Base-by-base conservation (phyloP, 768 basidiomycete species). In the Xerocomellus intermedius region DNA sequence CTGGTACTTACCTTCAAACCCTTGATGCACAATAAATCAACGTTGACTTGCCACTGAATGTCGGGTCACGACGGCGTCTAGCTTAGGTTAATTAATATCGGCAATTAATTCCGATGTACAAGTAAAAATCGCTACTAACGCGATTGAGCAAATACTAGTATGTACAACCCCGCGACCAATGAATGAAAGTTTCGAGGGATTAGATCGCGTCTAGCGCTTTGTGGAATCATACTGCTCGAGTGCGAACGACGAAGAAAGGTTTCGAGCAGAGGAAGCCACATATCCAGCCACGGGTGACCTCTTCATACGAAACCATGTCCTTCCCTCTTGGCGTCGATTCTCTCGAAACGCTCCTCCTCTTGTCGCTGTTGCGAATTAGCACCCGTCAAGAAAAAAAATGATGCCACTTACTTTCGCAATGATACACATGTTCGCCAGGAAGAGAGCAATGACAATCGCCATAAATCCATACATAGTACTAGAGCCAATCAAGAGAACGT, bases 261-360 rank as follows among this genome's bases (percentile, higher is more conserved):
- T 5, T 17, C 2, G 19, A 30, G 36, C 21, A 24, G 38, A 35
- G 9, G n/a, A 26, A 52, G 9, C 8, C 16, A 4, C 0, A 21
- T 2, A 12, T 49, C 33, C 8, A 56, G 16, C 10, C 33, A 13
- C 0, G 9, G 19, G 10, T 33, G 33, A 45, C 45, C 46, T 50
- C 26, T 56, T 81, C 74, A 95, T 57, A 94, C 92, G 64, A 96
- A 96, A 58, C 91, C 89, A 58, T 79, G 75, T 47, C 91, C 91
- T 59, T 91, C 92, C 59, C 90, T 86, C 74, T 95, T 96, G 52
- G 83, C 82, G 61, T 95, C 92, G 59, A 96, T 95, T 74, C 80
- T 88, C 77, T 82, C 85, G 80, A 96, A 95, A 35, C 93, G 85
- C 62, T 89, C 87, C 53, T 82, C 78, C 72, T 94, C 86, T 68